Conservation (phyloP, 495 filamentous ascomycete genomes). For the Cercophora scortea region DNA sequence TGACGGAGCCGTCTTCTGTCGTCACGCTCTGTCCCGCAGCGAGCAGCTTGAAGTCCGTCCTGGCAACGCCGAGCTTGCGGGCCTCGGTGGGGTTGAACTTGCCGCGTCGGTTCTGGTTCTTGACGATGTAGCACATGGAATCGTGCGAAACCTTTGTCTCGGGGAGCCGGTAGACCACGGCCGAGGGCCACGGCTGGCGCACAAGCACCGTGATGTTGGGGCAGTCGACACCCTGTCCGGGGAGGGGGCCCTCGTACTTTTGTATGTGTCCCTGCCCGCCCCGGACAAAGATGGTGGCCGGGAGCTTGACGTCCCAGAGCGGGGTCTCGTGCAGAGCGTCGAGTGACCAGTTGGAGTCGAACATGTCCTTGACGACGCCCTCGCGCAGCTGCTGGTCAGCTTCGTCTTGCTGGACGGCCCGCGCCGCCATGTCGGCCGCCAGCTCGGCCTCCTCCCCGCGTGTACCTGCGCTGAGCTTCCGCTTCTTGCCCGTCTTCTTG, state of each 20-base stretch:
- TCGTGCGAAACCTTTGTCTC: conserved; percentile 52
- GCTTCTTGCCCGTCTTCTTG: conserved; percentile 6
- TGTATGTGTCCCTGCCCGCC: conserved; percentile 58
- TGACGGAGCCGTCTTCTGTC: conserved; percentile 45
- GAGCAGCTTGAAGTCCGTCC: conserved; percentile 44
- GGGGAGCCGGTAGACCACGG: conserved; percentile 55
- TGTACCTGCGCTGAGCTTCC: conserved; percentile 39
- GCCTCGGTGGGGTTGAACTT: conserved; percentile 68
- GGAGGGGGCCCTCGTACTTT: conserved; percentile 57
- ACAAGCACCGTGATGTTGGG: conserved; percentile 68
- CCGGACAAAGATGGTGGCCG: conserved; percentile 62
- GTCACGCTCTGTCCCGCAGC: conserved; percentile 42
- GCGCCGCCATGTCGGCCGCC: conserved; percentile 2
- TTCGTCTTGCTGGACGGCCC: neutral
- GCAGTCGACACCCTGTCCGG: conserved; percentile 38
- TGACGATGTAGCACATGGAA: conserved; percentile 79
- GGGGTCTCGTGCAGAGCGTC: conserved; percentile 59
- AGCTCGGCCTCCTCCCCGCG: conserved; percentile 41
- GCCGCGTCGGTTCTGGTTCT: conserved; percentile 63
- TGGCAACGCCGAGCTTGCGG: conserved; percentile 46
- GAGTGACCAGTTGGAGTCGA: conserved; percentile 65
- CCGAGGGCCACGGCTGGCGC: conserved; percentile 76
- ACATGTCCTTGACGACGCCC: conserved; percentile 68
- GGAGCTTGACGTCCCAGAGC: conserved; percentile 56
- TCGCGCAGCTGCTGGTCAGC: conserved; percentile 42